Conservation (phyloP, 2,329 filamentous ascomycete genomes). For the Alternaria hordeiaustralica region DNA sequence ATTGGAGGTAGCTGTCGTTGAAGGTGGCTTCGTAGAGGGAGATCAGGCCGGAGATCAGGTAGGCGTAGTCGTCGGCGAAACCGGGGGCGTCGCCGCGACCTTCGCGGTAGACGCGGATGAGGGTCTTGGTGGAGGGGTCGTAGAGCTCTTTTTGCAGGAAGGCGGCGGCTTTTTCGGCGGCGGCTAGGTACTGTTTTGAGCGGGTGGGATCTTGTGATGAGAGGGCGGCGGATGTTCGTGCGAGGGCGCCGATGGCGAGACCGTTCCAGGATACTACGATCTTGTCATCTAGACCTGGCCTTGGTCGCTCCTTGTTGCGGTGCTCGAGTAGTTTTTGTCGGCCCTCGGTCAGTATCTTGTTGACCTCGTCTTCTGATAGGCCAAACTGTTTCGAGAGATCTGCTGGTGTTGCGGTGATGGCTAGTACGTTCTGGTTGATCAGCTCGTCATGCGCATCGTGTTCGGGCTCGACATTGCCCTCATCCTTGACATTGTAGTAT, state of each 20-base stretch:
- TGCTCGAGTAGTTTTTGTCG: constrained; percentile 72
- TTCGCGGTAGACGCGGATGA: constrained; percentile 78
- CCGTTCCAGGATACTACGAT: constrained; percentile 89
- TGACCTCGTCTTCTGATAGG: constrained; percentile 71
- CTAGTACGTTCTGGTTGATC: constrained; percentile 88
- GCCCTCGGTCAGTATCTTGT: constrained; percentile 70
- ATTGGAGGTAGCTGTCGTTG: constrained; percentile 75
- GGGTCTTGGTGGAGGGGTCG: constrained; percentile 64
- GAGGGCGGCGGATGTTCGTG: constrained; percentile 75
- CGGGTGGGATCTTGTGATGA: constrained; percentile 63
- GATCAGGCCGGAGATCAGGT: constrained; percentile 80
- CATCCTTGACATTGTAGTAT: constrained; percentile 82
- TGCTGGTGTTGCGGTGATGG: constrained; percentile 69
- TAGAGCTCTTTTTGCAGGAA: constrained; percentile 81
- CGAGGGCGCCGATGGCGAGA: constrained; percentile 82
- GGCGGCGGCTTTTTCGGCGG: constrained; percentile 70
- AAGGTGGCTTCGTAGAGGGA: constrained; percentile 85
- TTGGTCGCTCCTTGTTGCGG: constrained; percentile 74
- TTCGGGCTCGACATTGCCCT: constrained; percentile 83
- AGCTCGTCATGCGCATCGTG: constrained; percentile 94
- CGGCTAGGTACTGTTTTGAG: constrained; percentile 66
- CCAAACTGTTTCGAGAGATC: constrained; percentile 78
- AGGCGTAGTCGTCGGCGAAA: constrained; percentile 96
- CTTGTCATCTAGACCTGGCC: constrained; percentile 85
- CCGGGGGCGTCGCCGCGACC: constrained; percentile 70